Evolutionary conservation across 148 eudicot species (phyloP).

Genomic region (Euryodendron excelsum): DNA sequence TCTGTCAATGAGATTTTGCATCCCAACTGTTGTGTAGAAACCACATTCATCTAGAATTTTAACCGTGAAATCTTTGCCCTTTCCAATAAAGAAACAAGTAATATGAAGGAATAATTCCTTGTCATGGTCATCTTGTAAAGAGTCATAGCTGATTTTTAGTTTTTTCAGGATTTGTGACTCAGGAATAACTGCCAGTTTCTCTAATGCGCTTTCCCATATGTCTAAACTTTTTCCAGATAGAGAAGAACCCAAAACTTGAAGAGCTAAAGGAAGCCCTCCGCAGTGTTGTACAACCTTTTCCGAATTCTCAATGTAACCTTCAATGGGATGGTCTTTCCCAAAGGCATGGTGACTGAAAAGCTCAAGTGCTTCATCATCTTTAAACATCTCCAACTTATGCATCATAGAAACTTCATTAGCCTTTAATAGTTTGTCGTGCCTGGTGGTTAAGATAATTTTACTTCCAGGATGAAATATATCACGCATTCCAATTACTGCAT

Average conservation of each 20-base stretch:
- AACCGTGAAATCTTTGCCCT: background rate
- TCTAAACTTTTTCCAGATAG: too few relatives aligned
- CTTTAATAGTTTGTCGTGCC: background rate
- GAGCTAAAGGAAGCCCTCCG: too few relatives aligned
- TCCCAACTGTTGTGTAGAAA: too few relatives aligned
- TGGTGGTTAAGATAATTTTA: constrained; percentile 19
- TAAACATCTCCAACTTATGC: background rate
- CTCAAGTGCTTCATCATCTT: background rate
- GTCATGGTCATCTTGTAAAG: constrained; percentile 19
- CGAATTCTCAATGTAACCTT: too few relatives aligned
- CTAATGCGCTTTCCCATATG: constrained; percentile 10
- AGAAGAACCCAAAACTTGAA: too few relatives aligned
- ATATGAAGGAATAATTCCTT: constrained; percentile 19
- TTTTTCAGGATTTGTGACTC: background rate
- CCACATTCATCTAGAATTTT: constrained; percentile 11
- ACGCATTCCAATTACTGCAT: constrained; percentile 1
- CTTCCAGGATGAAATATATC: constrained; percentile 8
- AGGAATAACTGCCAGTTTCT: constrained; percentile 4
- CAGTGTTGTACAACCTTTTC: too few relatives aligned
- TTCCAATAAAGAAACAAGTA: constrained; percentile 23
- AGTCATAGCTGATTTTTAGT: too few relatives aligned
- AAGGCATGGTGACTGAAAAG: constrained; percentile 25
- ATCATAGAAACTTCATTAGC: background rate
- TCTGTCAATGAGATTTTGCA: too few relatives aligned
- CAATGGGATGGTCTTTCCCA: constrained; percentile 1